Evolutionary conservation across 2,329 filamentous ascomycete species (phyloP).

Genomic region (Arthrocladium fulminans): DNA sequence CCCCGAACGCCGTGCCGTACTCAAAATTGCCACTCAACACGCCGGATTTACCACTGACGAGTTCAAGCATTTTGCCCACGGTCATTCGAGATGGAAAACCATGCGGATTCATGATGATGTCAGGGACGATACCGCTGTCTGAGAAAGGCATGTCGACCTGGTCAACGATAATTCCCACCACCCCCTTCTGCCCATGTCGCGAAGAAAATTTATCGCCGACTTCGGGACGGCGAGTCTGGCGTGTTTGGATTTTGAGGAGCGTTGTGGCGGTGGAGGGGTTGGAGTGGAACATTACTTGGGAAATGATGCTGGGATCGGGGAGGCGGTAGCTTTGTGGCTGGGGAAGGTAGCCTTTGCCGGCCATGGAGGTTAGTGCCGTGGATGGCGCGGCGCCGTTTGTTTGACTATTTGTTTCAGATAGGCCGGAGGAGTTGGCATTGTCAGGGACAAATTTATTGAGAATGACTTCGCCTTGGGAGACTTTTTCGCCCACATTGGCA

Average conservation of each 20-base stretch:
- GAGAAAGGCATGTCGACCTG: conserved; percentile 97
- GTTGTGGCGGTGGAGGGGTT: conserved; percentile 77
- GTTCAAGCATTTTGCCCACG: conserved; percentile 93
- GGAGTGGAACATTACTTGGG: conserved; percentile 83
- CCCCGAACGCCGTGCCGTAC: conserved; percentile 83
- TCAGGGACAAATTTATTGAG: conserved; percentile 81
- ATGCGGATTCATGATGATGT: conserved; percentile 99
- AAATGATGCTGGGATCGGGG: conserved; percentile 77
- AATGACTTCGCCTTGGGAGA: conserved; percentile 74
- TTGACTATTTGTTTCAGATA: conserved; percentile 56
- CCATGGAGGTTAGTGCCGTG: conserved; percentile 23
- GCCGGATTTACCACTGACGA: conserved; percentile 87
- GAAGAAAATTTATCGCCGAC: conserved; percentile 98
- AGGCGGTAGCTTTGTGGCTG: conserved; percentile 62
- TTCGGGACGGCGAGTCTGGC: conserved; percentile 92
- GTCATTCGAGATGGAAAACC: conserved; percentile 99
- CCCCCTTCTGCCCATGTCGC: conserved; percentile 95
- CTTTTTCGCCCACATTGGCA: conserved; percentile 71
- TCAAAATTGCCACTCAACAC: conserved; percentile 76
- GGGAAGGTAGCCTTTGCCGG: conserved; percentile 25
- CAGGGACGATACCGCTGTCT: conserved; percentile 80
- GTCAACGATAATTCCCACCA: conserved; percentile 90
- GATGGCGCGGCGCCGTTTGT: conserved; percentile 18
- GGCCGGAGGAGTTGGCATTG: conserved; percentile 63
- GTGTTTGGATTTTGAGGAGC: conserved; percentile 86